Base-by-base conservation (phyloP, 108 stramenopile species). In the Schizochytrium sp. region DNA sequence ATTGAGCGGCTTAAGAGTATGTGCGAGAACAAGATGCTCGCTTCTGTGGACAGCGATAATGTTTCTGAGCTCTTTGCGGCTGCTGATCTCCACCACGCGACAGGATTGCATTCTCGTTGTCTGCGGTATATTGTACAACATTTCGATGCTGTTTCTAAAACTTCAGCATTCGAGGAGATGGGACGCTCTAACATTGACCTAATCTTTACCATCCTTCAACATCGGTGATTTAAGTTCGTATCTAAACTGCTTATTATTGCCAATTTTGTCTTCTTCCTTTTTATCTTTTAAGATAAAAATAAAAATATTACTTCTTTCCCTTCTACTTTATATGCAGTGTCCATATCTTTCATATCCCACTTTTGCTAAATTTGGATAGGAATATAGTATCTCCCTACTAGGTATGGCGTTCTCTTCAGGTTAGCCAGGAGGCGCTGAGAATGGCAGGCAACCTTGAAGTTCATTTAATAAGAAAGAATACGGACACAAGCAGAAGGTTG, bases 171-270 rank as follows among this genome's bases (percentile, higher is more conserved):
- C 94, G 97, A 98, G 93, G 97, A 98, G 89, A 99, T 99, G 98
- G 98, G 97, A 17, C 88, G 97, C 50, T 93, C 90, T 76, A 99
- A 99, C 91, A 96, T 98, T 72, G 98, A 99, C 49, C 93, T 99
- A 28, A 97, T 98, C n/a, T 97, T 97, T 92, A 96, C 97, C 87
- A 95, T 97, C 42, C 92, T 97, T 44, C 40, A 69, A 44, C 12
- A 69, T 44, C 64, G 64, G 42, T 69, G 28, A n/a, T 28, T 28
- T 28, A 28, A 28, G 28, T 28, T 28, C 28, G 28, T 28, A 28
- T 28, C 28, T 28, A 28, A 28, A 28, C 28, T 28, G 28, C 28
- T 28, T 28, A 28, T 28, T 28, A 28, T 28, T 28, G 28, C 28
- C 59, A 60, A 60, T n/a, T 19, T n/a, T n/a, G 1, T n/a, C 59